Conservation (phyloP, 2,329 filamentous ascomycete species). For the Sclerotinia borealis region DNA sequence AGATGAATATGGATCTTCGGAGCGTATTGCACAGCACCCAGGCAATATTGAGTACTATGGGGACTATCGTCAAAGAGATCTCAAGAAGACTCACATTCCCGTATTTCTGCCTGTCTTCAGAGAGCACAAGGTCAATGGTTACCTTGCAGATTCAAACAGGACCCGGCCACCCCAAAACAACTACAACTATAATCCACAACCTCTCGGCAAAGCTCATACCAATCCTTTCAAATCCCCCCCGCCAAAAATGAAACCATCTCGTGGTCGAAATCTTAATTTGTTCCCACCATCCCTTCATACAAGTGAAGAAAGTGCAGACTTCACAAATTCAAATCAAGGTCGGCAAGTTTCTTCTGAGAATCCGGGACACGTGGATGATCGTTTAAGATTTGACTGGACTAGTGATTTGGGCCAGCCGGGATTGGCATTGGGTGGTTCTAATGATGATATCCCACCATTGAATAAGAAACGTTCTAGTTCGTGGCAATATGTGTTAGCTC, state of each 20-base stretch:
- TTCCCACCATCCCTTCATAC: conserved; percentile 13
- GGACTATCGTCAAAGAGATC: conserved; percentile 27
- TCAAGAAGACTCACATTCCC: conserved; percentile 26
- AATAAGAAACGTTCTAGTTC: conserved; percentile 17
- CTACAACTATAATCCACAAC: conserved; percentile 17
- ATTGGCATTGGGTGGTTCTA: conserved; percentile 6
- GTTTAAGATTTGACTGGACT: conserved; percentile 18
- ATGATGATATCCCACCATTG: neutral
- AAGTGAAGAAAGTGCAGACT: conserved; percentile 12
- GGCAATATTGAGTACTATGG: conserved; percentile 22
- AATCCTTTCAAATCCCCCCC: conserved; percentile 29
- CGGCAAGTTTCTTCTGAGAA: neutral
- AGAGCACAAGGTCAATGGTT: conserved; percentile 30
- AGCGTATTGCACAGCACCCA: conserved; percentile 29
- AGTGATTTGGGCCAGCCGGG: conserved; percentile 18
- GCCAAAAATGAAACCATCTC: conserved; percentile 18
- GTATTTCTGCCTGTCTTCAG: conserved; percentile 25
- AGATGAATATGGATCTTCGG: conserved; percentile 24
- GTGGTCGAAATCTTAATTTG: conserved; percentile 3
- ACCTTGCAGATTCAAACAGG: conserved; percentile 27
- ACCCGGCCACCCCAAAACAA: conserved; percentile 16
- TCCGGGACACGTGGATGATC: neutral
- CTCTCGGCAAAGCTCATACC: conserved; percentile 21
- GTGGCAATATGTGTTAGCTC: conserved; percentile 17
- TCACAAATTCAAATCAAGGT: conserved; percentile 1